Evolutionary conservation across 2,329 filamentous ascomycete species (phyloP), one percentile per base, ranked within the genome.

Genomic region (Pseudogymnoascus sp.): DNA sequence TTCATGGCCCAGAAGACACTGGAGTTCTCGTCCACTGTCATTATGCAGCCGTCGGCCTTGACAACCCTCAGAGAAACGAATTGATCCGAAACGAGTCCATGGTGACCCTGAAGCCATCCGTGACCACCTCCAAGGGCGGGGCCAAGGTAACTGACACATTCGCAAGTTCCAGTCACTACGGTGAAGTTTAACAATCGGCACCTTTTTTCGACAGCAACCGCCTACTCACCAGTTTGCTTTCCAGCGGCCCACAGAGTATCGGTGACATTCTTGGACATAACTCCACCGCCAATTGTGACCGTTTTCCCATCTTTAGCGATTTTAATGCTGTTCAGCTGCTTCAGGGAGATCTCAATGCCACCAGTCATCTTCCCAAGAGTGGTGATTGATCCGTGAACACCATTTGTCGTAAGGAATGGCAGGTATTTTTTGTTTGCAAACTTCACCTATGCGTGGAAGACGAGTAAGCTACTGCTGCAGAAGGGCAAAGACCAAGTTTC

Each of bases 61-160:
- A 81, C 75, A 3, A 80, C 71, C 40, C 75, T 83, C 83, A 70
- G 83, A 79, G 73, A 74, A 4, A 78, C 16, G 3, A 81, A 69
- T 16, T 74, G 73, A 65, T 81, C 79, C 8, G 78, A 71, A 3
- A 75, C 69, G 7, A 87, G 75, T 0, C 86, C 86, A 62, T 83
- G 75, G 34, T 75, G 74, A 0, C 83, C 81, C 29, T 78, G 80
- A 26, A 87, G 74, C 73, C 81, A 81, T 1, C 86, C 84, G 68
- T 83, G 84, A 3, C 84, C 83, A 63, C 84, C 84, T 2, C 84
- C 84, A 0, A 86, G 77, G 0, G 75, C 81, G 0, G 81, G 81
- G 0, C 79, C 80, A 0, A 80, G 66, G 42, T 75, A 73, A 61
- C 79, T 76, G 29, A 78, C 77, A 66, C 79, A 82, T 67, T 80